Evolutionary conservation across 2,329 filamentous ascomycete species (phyloP), one percentile per base, ranked within the genome.

Genomic region (Cadophora luteo-olivacea): DNA sequence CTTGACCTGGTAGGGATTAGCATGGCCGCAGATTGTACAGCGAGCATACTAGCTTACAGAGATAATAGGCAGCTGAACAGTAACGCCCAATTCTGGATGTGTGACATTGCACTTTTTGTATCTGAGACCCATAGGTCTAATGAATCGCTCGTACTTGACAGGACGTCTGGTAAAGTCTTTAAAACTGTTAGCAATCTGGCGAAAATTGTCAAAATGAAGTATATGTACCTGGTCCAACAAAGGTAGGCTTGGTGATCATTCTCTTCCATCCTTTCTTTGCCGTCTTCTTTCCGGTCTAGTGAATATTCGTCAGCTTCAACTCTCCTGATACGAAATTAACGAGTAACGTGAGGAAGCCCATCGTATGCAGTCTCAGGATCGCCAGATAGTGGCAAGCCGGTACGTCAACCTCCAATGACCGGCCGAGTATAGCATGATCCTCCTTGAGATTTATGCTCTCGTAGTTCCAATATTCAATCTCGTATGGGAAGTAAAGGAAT

Each of bases 261-360:
- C 89, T 82, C 83, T 92, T 92, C 90, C 90, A 87, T 71, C 66
- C 66, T 79, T 82, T 69, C 87, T 97, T 94, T 67, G 90, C 86
- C 1, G 91, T 93, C 86, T 97, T 97, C 88, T 97, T 97, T 76
- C 96, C 95, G 38, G 95, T 98, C 84, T 94, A 94, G 77, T 6
- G 19, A 19, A 38, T 19, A 7, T 22, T 25, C 16, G 19, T 65
- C 19, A 65, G 52, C 24, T 36, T 6, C 24, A 33, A n/a, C 54
- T 14, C n/a, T 38, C 36, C 36, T 5, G 16, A 7, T 25, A 25
- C 3, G n/a, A 19, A 8, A 24, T 11, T 22, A 16, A 2, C 4
- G 61, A 22, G 8, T 14, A 22, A 25, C 12, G 14, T 62, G 2
- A 51, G 12, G 60, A 36, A 32, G 14, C 16, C 24, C 12, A 9